Evolutionary conservation across 352 stramenopile genomes (phyloP), one percentile per base, ranked within the genome.

Genomic region (Globisporangium camurandrum): DNA sequence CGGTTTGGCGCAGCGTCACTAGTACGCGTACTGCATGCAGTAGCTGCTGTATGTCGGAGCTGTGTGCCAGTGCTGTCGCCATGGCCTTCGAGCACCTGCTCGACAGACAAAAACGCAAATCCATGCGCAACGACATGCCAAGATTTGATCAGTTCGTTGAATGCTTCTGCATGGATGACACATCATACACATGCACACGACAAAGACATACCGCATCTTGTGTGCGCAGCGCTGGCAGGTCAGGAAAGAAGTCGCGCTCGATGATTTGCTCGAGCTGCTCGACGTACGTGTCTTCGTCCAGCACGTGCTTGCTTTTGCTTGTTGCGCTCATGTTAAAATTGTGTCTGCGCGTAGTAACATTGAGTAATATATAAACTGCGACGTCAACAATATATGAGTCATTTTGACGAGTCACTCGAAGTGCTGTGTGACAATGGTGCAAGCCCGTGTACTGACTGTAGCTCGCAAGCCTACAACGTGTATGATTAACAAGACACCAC

Each of bases 171-270:
- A n/a, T n/a, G n/a, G n/a, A n/a, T n/a, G n/a, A n/a, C n/a, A n/a
- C n/a, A n/a, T n/a, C n/a, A n/a, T n/a, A n/a, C n/a, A n/a, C n/a
- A n/a, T n/a, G n/a, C n/a, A n/a, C n/a, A n/a, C n/a, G n/a, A n/a
- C n/a, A n/a, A n/a, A n/a, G n/a, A 28, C n/a, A 20, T 4, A 89
- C 77, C 64, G 71, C 58, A 19, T 61, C 73, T 49, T 85, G 72
- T n/a, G 51, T 40, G 44, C 82, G 73, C 39, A 93, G 71, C 33
- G 55, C 61, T 11, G 61, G 48, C 2, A 91, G 64, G 51, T 89
- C 80, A 26, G 83, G 83, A 58, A 93, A 93, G 70, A 91, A 93
- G 62, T 90, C 80, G 45, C 83, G 80, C 69, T 93, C 75, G 56
- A 93, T 92, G 52, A 93, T 91, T 49, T 69, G 62, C 43, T 71